Base-by-base conservation (phyloP, 2,329 filamentous ascomycete species). In the Biscogniauxia marginata region DNA sequence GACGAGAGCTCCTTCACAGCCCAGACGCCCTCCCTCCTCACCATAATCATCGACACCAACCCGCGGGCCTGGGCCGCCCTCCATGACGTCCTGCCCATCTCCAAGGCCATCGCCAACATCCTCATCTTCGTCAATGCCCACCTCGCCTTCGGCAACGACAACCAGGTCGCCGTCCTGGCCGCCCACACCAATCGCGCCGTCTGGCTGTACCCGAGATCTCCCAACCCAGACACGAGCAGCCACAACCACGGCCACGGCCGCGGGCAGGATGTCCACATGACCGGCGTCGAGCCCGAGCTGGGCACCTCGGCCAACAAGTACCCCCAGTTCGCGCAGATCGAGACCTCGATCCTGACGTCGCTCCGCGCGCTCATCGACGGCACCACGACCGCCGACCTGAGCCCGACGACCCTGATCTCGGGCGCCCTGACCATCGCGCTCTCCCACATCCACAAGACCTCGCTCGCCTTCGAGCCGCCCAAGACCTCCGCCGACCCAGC, bases 71-170 rank as follows among this genome's bases (percentile, higher is more conserved):
- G 95, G 95, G 86, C 90, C 6, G 81, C 90, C 58, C 84, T 98
- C 46, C 80, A 87, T 58, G 76, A 85, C 55, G 84, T 84, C 25
- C 85, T 98, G 7, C 86, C 93, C 23, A 84, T 99, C 58, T 90
- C 90, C 50, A 88, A 89, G 68, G 91, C 91, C 59, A 80, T 99
- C 58, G 91, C 93, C 59, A 85, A 93, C 75, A 84, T 98, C 61
- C 87, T 98, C 68, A 88, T 99, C 77, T 98, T 97, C 76, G 87
- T 97, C 76, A 98, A 99, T 74, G 91, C 93, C 54, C 96, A 99
- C 71, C 83, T 99, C 25, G 92, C 95, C 63, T 93, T 93, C 71
- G 96, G 93, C 74, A 93, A 95, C 73, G 85, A 90, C 53, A 98
- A 98, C 75, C 90, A 93, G 72, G 90, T 98, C 49, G 92, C 93